phyloP scores from a whole-genome alignment of 2,329 filamentous ascomycete genomes.

The Leptoxyphium fumago region DNA sequence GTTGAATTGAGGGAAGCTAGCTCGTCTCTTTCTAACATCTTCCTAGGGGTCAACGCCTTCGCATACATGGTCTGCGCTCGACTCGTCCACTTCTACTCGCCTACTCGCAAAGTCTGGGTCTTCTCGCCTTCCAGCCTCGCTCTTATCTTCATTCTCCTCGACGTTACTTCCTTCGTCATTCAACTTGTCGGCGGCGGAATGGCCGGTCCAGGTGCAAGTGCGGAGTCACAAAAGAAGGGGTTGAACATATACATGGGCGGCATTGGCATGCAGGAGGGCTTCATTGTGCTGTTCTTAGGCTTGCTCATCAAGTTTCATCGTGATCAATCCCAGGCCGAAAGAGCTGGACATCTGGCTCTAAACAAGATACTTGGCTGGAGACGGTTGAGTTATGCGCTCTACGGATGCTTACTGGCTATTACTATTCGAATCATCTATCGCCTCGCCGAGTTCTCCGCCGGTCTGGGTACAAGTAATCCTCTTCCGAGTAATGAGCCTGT shows the following conservation, averaged over 20 bases:
- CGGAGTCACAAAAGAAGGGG: slow-evolving; percentile 20
- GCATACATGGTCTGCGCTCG: slow-evolving; percentile 28
- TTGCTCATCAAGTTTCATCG: slow-evolving; percentile 8
- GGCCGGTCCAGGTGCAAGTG: slow-evolving; percentile 15
- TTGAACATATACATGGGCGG: slow-evolving; percentile 28
- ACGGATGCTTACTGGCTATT: too few relatives aligned
- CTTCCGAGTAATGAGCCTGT: too few relatives aligned
- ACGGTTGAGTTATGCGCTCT: too few relatives aligned
- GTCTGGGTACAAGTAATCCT: too few relatives aligned
- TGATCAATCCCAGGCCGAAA: slow-evolving; percentile 7
- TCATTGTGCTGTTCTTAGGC: slow-evolving; percentile 13
- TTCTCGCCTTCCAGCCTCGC: slow-evolving; percentile 10
- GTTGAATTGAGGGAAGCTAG: too few relatives aligned
- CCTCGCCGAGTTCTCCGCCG: too few relatives aligned
- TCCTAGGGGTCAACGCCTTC: slow-evolving; percentile 30
- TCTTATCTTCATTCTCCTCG: slow-evolving; percentile 27
- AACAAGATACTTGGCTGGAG: background rate
- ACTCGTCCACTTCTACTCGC: slow-evolving; percentile 23
- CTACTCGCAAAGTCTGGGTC: slow-evolving; percentile 11
- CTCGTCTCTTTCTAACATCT: too few relatives aligned
- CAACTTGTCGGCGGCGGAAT: slow-evolving; percentile 27
- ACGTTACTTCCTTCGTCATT: slow-evolving; percentile 31
- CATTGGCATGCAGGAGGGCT: slow-evolving; percentile 14
- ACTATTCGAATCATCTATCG: too few relatives aligned
- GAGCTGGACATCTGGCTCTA: slow-evolving; percentile 16